Evolutionary conservation across 805 yeast genomes (phyloP).

Genomic region (Wickerhamomyces tratensis): DNA sequence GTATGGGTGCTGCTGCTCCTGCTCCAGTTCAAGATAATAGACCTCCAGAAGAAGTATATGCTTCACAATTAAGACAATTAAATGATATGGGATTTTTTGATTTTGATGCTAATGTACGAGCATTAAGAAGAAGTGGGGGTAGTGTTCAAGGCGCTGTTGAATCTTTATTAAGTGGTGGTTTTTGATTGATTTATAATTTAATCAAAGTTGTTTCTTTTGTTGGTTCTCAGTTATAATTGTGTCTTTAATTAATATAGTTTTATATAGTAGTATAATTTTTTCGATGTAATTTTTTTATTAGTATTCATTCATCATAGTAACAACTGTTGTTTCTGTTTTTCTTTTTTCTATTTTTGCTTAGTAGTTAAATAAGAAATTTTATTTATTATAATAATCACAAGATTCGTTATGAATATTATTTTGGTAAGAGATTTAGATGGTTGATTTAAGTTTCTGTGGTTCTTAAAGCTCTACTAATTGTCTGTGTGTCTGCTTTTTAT

Average conservation of each 20-base stretch:
- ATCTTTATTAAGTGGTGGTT: constrained; percentile 58
- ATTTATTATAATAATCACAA: too few species aligned
- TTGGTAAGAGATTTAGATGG: constrained; percentile 37
- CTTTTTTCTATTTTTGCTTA: too few species aligned
- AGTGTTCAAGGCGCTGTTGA: constrained; percentile 96
- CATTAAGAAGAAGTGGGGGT: constrained; percentile 92
- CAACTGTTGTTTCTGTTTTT: too few species aligned
- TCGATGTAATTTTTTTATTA: too few species aligned
- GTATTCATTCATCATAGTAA: too few species aligned
- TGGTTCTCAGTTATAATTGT: background rate
- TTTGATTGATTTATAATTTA: constrained; percentile 18
- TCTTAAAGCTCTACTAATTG: too few species aligned
- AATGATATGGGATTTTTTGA: constrained; percentile 86
- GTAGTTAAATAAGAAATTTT: too few species aligned
- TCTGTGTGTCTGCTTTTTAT: too few species aligned
- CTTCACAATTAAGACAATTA: constrained; percentile 59
- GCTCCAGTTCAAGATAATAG: constrained; percentile 37
- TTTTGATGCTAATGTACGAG: constrained; percentile 85
- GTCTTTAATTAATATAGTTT: too few species aligned
- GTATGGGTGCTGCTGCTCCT: constrained; percentile 15
- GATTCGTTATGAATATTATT: constrained; percentile 29
- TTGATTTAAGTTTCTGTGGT: constrained; percentile 21
- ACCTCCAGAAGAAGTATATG: constrained; percentile 77
- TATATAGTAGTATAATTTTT: too few species aligned
- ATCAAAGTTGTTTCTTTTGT: too few species aligned